phyloP scores from a whole-genome alignment of 495 filamentous ascomycete species.

The Aspergillus nidulans region DNA sequence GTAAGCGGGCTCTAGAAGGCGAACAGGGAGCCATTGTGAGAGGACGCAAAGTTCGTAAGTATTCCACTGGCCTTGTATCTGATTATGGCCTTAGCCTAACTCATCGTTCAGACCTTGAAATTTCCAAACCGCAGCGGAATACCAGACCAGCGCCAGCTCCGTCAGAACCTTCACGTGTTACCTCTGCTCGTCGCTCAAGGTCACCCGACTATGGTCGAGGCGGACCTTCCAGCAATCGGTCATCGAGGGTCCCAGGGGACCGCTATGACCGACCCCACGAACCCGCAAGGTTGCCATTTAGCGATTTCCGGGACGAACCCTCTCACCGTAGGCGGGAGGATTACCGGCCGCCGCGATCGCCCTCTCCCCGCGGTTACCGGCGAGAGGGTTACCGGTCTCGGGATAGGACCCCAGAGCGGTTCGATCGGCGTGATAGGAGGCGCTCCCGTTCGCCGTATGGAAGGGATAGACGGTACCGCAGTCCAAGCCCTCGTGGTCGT shows the following conservation, averaged over 20 bases:
- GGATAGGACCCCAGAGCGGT: conserved; percentile 51
- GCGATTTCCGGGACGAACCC: conserved; percentile 48
- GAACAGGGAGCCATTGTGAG: conserved; percentile 76
- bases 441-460: conserved; percentile 66
- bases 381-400: conserved; percentile 70
- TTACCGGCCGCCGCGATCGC: conserved; percentile 57
- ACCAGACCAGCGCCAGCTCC: conserved; percentile 47
- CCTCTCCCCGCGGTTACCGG: conserved; percentile 56
- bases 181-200: conserved; percentile 53
- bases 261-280: conserved; percentile 44
- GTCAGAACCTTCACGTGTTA: conserved; percentile 35
- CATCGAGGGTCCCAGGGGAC: conserved; percentile 31
- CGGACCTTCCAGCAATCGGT: conserved; percentile 35
- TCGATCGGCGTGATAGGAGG: conserved; percentile 54
- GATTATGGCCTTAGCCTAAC: not conserved
- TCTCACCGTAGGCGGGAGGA: conserved; percentile 54
- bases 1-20: conserved; percentile 63
- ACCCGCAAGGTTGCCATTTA: conserved; percentile 34
- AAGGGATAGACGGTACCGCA: conserved; percentile 60
- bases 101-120: conserved; percentile 70
- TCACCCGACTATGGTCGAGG: conserved; percentile 65
- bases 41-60: conserved; percentile 90
- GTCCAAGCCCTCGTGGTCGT: conserved; percentile 58
- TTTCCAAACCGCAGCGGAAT: conserved; percentile 84
- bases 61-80: not conserved